These are phyloP conservation scores for Cryptococcus sp. DNA, from an alignment of 1,284 basidiomycete genomes.

Conservation along the genomic window DNA sequence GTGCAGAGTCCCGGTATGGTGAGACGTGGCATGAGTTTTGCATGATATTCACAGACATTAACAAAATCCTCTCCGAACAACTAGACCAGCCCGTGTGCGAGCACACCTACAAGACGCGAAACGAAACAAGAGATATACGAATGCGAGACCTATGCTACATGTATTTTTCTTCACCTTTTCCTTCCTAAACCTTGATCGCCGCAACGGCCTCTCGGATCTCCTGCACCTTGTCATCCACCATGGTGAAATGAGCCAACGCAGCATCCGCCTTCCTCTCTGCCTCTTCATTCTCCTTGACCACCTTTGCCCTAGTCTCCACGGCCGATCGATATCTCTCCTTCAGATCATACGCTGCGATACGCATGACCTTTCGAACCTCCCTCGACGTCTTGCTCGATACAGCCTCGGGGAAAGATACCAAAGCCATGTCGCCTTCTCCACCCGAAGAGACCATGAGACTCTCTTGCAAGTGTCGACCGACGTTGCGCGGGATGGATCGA, in stretches of 20 bases:
- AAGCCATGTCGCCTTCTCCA: slow-evolving; percentile 16
- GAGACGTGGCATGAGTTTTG: too few species aligned
- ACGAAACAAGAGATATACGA: too few species aligned
- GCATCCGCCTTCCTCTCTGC: slow-evolving; percentile 60
- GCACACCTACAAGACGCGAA: too few species aligned
- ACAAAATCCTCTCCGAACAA: too few species aligned
- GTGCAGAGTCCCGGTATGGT: too few species aligned
- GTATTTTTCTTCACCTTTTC: too few species aligned
- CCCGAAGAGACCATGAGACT: slow-evolving; percentile 49
- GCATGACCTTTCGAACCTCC: slow-evolving; percentile 90
- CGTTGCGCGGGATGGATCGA: slow-evolving; percentile 80
- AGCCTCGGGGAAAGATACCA: slow-evolving; percentile 59
- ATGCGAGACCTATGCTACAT: too few species aligned
- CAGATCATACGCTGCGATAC: slow-evolving; percentile 88
- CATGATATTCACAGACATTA: too few species aligned
- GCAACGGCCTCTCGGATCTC: slow-evolving; percentile 49
- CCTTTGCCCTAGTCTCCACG: slow-evolving; percentile 68
- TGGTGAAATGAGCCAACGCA: slow-evolving; percentile 68
- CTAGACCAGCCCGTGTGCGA: too few species aligned
- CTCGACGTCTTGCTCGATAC: slow-evolving; percentile 68
- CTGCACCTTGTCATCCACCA: slow-evolving; percentile 57
- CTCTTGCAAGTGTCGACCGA: slow-evolving; percentile 63
- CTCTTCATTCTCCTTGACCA: slow-evolving; percentile 73
- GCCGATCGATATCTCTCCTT: slow-evolving; percentile 74
- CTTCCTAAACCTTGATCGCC: slow-evolving; percentile 27